Evolutionary conservation across 1,139 yeast genomes (phyloP).

Genomic region (Pichia sp.): DNA sequence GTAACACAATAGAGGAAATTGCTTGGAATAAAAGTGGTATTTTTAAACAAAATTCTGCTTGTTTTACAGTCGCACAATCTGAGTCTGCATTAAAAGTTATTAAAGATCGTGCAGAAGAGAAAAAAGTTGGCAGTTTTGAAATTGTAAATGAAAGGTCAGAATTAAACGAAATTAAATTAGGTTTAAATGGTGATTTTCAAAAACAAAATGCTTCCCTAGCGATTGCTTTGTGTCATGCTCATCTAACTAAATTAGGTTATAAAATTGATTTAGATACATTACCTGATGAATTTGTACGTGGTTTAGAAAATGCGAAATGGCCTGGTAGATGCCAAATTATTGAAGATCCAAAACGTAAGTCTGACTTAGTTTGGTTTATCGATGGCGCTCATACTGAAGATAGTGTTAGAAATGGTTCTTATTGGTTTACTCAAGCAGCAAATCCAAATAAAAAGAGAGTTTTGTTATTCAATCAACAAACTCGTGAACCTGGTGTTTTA

Average conservation of each 20-base stretch:
- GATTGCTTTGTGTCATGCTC: conserved; percentile 60
- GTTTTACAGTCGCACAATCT: conserved; percentile 54
- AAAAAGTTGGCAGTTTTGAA: conserved; percentile 43
- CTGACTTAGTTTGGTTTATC: conserved; percentile 61
- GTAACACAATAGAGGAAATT: conserved; percentile 79
- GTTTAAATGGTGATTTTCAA: conserved; percentile 86
- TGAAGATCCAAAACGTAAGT: conserved; percentile 34
- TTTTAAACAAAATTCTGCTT: conserved; percentile 62
- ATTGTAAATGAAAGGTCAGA: conserved; percentile 44
- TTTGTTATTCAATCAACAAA: conserved; percentile 87
- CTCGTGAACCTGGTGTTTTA: conserved; percentile 72
- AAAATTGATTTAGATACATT: conserved; percentile 32
- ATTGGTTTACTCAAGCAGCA: conserved; percentile 56
- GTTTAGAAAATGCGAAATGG: conserved; percentile 72
- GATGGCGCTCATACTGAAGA: conserved; percentile 98
- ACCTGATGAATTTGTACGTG: conserved; percentile 53
- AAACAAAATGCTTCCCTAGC: conserved; percentile 83
- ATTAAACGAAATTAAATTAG: conserved; percentile 45
- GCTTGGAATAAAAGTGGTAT: conserved; percentile 98
- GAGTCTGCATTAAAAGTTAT: conserved; percentile 49
- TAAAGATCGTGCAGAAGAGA: conserved; percentile 59
- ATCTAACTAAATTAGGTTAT: conserved; percentile 45
- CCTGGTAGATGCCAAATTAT: conserved; percentile 91
- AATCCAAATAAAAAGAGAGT: conserved; percentile 32
- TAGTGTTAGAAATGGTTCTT: conserved; percentile 70